Evolutionary conservation across 441 rosid species (phyloP), one percentile per base, ranked within the genome.

Genomic region (Populus hybrid): DNA sequence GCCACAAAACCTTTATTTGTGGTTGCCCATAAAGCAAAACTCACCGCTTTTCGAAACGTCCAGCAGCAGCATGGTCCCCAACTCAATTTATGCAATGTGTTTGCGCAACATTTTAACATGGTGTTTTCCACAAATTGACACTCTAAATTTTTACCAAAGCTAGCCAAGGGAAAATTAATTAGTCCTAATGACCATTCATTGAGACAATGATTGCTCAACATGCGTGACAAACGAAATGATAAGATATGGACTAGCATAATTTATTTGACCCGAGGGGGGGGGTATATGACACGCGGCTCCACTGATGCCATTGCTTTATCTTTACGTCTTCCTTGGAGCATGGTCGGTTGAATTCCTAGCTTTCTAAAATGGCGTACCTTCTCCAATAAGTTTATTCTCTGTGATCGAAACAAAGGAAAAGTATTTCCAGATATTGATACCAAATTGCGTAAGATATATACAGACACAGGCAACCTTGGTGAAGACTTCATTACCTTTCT

Each of bases 281-380:
- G 71, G 84, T 30, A 81, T 69, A 12, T 2, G 53, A 76, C 95
- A 91, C 77, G 90, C 89, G 97, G 90, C 88, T 34, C 18, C 74
- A 79, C 14, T 0, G 26, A 23, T 66, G 80, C 94, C 98, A 81
- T 86, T 86, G 91, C 95, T 93, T 90, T 92, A 78, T 81, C 82
- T 74, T 85, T 81, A 84, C 36, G 77, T 71, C 79, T 84, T 88
- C 85, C 86, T 74, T 87, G 83, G 89, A 87, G 83, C 80, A 77
- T 89, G 91, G 89, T 84, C 88, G 84, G 90, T 87, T 87, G 85
- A 89, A 87, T 85, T 87, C 76, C 86, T 74, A 10, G 28, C 81
- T 78, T 77, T 77, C 82, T 77, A 61, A 77, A 79, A 12, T 69
- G 32, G 82, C 46, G 76, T 81, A 50, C 74, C 67, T 40, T 79